Conservation (phyloP, 768 basidiomycete genomes). For the Coprinellus micaceus region DNA sequence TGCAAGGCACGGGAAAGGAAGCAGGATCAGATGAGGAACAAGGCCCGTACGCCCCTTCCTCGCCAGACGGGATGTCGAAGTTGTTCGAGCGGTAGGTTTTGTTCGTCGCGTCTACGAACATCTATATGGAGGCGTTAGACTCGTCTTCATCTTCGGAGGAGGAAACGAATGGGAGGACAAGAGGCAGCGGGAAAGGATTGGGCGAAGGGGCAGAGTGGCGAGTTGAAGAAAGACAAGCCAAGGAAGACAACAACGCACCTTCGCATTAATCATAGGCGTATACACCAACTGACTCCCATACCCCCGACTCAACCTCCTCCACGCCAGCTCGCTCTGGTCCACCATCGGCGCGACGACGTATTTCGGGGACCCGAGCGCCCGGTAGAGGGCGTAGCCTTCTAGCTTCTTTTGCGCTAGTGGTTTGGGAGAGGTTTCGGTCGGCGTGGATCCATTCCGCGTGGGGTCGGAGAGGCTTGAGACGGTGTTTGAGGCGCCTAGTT, state of each 20-base stretch:
- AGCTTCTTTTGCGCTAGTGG: conserved; percentile 41
- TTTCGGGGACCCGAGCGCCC: conserved; percentile 78
- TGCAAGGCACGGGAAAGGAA: neutral
- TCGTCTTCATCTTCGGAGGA: too few species aligned
- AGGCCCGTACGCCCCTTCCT: conserved; percentile 65
- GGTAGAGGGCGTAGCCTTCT: conserved; percentile 81
- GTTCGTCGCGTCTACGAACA: conserved; percentile 54
- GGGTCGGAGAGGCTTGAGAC: too few species aligned
- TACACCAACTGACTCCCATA: conserved; percentile 90
- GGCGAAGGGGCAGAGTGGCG: too few species aligned
- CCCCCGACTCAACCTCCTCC: conserved; percentile 77
- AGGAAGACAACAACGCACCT: too few species aligned
- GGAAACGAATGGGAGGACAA: too few species aligned
- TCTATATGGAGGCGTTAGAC: too few species aligned
- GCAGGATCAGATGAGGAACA: too few species aligned
- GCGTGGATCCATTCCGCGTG: neutral
- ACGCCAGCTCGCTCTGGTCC: conserved; percentile 96
- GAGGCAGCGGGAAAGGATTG: too few species aligned
- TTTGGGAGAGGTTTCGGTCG: neutral
- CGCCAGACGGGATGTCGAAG: conserved; percentile 67
- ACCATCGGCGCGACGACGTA: conserved; percentile 98
- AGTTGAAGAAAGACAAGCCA: too few species aligned
- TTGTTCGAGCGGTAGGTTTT: conserved; percentile 56
- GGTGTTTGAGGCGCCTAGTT: too few species aligned
- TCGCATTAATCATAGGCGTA: conserved; percentile 98